phyloP scores from a whole-genome alignment of 2,329 filamentous ascomycete species.

The Diaporthe ilicicola region DNA sequence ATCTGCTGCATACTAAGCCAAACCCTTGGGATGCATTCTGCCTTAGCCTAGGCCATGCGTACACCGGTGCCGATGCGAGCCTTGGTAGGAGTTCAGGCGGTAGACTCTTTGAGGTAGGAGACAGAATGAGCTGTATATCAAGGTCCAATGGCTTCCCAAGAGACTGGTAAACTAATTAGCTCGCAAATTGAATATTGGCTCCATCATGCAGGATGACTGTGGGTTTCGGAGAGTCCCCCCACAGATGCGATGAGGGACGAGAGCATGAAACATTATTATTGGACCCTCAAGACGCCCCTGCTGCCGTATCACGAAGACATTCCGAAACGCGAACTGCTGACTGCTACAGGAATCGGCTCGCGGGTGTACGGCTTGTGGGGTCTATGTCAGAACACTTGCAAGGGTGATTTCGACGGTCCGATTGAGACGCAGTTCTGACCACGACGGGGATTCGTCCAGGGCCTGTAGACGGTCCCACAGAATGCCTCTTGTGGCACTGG shows the following conservation, averaged over 20 bases:
- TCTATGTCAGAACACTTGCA: not conserved
- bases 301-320: slow-evolving; percentile 3
- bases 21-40: not conserved
- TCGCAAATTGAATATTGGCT: slow-evolving; percentile 1
- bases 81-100: not conserved
- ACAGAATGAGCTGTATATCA: not conserved
- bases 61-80: not conserved
- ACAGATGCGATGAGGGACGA: not conserved
- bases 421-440: not conserved
- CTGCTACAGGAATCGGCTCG: slow-evolving; percentile 7
- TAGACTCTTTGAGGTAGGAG: not conserved
- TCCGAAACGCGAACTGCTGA: slow-evolving; percentile 4
- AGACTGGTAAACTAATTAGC: not conserved
- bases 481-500: not conserved
- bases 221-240: not conserved
- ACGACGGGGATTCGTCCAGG: not conserved
- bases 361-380: slow-evolving; percentile 15
- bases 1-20: not conserved
- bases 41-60: not conserved
- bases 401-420: not conserved
- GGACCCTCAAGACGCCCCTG: not conserved
- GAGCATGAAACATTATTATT: not conserved
- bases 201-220: not conserved
- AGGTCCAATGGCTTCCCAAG: not conserved
- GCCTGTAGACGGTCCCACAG: not conserved